These are phyloP conservation scores for Leptosphaerulina australis DNA, from an alignment of 2,329 filamentous ascomycete genomes.

Conservation along the genomic window DNA sequence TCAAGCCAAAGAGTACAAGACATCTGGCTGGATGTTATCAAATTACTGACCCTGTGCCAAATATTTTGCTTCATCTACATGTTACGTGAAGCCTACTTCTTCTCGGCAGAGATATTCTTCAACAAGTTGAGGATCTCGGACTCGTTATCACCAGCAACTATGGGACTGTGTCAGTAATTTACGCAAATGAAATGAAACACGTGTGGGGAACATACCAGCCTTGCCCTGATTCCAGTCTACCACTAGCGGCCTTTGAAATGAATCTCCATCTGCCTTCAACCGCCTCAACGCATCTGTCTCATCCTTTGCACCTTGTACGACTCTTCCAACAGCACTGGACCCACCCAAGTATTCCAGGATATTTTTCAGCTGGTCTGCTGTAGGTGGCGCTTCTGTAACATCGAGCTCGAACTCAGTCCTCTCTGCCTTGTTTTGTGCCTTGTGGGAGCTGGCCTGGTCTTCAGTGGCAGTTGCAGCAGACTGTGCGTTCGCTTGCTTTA, in stretches of 20 bases:
- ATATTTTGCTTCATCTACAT: conserved; percentile 1
- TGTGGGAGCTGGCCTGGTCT: conserved; percentile 74
- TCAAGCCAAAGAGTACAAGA: neutral
- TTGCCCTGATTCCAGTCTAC: conserved; percentile 96
- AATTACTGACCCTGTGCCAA: neutral
- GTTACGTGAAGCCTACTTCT: conserved; percentile 1
- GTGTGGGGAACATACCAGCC: conserved; percentile 59
- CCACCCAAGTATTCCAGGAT: conserved; percentile 82
- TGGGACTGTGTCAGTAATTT: conserved; percentile 13
- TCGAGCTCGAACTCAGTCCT: conserved; percentile 83
- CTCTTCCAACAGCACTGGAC: conserved; percentile 60
- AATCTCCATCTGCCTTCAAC: conserved; percentile 71
- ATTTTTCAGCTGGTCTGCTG: conserved; percentile 78
- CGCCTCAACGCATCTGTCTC: conserved; percentile 79
- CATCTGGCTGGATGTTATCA: neutral
- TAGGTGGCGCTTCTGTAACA: conserved; percentile 80
- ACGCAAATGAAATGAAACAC: neutral
- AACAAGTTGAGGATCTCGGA: conserved; percentile 88
- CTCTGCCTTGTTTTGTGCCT: conserved; percentile 63
- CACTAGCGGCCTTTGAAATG: conserved; percentile 75
- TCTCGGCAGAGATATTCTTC: conserved; percentile 56
- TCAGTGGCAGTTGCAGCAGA: conserved; percentile 71
- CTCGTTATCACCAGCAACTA: conserved; percentile 75
- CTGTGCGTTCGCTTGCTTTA: conserved; percentile 79
- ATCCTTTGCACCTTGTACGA: conserved; percentile 76